phyloP scores from a whole-genome alignment of 1,284 basidiomycete genomes.

The Ceratobasidium papillatum region DNA sequence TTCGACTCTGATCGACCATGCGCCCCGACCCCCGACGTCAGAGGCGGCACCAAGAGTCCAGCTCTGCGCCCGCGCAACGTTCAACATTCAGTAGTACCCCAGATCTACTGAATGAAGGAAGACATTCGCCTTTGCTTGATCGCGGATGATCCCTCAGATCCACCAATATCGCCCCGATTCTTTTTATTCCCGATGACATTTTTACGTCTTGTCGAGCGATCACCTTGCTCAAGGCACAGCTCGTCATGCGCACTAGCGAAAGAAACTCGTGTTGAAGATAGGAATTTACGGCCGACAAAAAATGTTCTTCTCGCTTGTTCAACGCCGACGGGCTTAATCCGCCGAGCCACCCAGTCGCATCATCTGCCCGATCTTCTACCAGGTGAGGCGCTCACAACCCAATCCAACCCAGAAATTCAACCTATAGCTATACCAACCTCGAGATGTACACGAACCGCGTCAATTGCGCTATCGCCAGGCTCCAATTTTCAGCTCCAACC shows the following conservation, averaged over 20 bases:
- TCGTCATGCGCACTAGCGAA: background rate
- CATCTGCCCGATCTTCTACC: background rate
- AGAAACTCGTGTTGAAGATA: slow-evolving; percentile 3
- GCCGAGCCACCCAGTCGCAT: background rate
- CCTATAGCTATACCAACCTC: background rate
- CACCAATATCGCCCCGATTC: background rate
- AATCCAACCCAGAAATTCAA: background rate
- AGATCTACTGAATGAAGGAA: slow-evolving; percentile 3
- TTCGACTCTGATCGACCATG: background rate
- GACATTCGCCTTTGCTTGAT: background rate
- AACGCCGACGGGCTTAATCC: background rate
- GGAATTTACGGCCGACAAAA: slow-evolving; percentile 5
- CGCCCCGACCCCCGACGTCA: slow-evolving; percentile 3
- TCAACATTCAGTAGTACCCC: slow-evolving; percentile 1
- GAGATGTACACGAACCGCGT: background rate
- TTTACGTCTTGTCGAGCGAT: background rate
- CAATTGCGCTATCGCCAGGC: background rate
- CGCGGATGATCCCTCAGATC: background rate
- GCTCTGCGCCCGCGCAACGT: background rate
- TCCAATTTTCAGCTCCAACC: background rate
- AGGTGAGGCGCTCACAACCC: background rate
- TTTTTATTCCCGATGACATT: background rate
- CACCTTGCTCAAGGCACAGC: background rate
- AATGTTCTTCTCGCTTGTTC: background rate
- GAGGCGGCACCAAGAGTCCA: background rate